Conservation (phyloP, 495 filamentous ascomycete species). For the Alectoria sarmentosa region DNA sequence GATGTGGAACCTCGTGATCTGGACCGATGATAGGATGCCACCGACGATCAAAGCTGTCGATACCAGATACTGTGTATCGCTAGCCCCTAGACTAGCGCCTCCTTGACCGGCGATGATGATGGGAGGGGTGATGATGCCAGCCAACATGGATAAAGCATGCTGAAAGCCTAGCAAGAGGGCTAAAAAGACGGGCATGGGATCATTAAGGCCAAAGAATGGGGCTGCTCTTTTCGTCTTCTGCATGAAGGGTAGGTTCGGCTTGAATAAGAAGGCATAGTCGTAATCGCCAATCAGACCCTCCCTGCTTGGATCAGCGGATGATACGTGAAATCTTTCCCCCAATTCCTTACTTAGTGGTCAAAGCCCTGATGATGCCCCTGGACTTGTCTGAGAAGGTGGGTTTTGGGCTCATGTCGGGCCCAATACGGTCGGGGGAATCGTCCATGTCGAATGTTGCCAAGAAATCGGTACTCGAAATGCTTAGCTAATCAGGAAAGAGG, state of each 20-base stretch:
- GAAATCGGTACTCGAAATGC: background rate
- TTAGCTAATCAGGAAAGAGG: background rate
- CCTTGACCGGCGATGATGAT: constrained; percentile 61
- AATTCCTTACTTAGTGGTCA: constrained; percentile 44
- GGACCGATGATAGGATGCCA: constrained; percentile 69
- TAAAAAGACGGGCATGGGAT: constrained; percentile 72
- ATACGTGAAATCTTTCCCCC: background rate
- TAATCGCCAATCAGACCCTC: constrained; percentile 78
- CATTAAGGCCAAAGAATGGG: constrained; percentile 85
- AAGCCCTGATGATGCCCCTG: constrained; percentile 34
- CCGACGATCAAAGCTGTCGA: constrained; percentile 85
- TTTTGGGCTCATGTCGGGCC: constrained; percentile 40
- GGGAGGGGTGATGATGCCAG: constrained; percentile 70
- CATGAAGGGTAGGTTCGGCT: constrained; percentile 79
- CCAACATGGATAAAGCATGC: constrained; percentile 62
- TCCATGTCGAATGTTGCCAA: constrained; percentile 9
- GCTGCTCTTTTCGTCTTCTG: constrained; percentile 52
- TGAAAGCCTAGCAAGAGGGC: constrained; percentile 67
- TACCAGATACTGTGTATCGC: constrained; percentile 70
- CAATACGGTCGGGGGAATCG: constrained; percentile 42
- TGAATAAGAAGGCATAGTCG: constrained; percentile 75
- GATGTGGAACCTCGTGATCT: constrained; percentile 82
- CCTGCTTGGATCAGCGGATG: constrained; percentile 7
- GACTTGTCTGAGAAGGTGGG: constrained; percentile 34
- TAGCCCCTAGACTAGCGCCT: constrained; percentile 57